phyloP scores from a whole-genome alignment of 2,329 filamentous ascomycete genomes.

The Zelopaecilomyces penicillatus region DNA sequence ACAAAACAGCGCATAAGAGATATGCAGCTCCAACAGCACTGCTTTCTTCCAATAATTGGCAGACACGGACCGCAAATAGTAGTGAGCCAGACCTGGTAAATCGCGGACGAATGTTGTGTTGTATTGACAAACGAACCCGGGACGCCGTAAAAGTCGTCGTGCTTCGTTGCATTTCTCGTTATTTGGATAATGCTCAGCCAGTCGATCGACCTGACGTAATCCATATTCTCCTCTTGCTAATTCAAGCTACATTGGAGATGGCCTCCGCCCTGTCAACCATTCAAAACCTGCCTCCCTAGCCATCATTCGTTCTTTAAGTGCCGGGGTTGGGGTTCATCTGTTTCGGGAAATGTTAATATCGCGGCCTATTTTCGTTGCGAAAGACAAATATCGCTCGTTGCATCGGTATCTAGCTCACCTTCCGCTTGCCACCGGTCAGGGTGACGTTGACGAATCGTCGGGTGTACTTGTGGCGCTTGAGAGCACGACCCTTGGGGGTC shows the following conservation, averaged over 20 bases:
- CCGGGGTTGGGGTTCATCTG: slow-evolving; percentile 86
- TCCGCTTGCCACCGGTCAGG: slow-evolving; percentile 95
- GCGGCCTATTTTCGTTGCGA: neutral
- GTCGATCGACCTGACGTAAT: slow-evolving; percentile 27
- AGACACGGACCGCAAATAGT: too few species aligned
- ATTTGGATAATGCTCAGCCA: slow-evolving; percentile 26
- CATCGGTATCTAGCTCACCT: slow-evolving; percentile 49
- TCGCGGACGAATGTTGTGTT: slow-evolving; percentile 26
- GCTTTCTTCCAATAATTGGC: too few species aligned
- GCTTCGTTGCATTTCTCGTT: slow-evolving; percentile 28
- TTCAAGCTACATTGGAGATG: slow-evolving; percentile 24
- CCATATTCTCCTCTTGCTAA: slow-evolving; percentile 25
- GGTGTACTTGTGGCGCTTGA: slow-evolving; percentile 95
- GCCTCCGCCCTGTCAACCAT: slow-evolving; percentile 22
- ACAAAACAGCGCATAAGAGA: too few species aligned
- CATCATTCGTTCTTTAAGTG: slow-evolving; percentile 40
- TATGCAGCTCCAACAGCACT: too few species aligned
- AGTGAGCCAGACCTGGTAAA: too few species aligned
- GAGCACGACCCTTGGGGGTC: slow-evolving; percentile 91
- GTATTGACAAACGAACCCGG: slow-evolving; percentile 34
- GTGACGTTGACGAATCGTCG: slow-evolving; percentile 98
- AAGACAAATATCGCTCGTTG: neutral
- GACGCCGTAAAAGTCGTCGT: slow-evolving; percentile 31
- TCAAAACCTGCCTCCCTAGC: slow-evolving; percentile 19
- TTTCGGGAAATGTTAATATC: slow-evolving; percentile 16